Base-by-base conservation (phyloP, 768 basidiomycete species). In the Heimioporus sp. region DNA sequence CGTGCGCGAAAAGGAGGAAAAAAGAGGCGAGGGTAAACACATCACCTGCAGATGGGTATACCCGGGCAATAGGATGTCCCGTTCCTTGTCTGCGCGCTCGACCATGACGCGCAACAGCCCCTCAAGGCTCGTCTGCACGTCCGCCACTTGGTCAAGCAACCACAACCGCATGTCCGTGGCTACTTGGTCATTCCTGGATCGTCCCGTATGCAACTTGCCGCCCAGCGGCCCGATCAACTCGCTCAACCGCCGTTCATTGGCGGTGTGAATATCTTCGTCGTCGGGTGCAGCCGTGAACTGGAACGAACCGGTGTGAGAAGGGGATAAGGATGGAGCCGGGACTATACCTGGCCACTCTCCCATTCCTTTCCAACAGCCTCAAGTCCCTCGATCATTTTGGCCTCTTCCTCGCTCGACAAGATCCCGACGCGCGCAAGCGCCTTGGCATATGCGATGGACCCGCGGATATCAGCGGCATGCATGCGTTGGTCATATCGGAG, bases 191-290 rank as follows among this genome's bases (percentile, higher is more conserved):
- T 99, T 99, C 48, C 97, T 82, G 46, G 93, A 96, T 53, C 97
- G 84, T 28, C 97, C 97, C 0, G 97, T 99, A 66, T 99, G 97
- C 39, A 99, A 77, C 71, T 98, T 99, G 4, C 97, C 97, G 6
- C 92, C 94, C 15, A 92, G 81, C 13, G 90, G 77, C 0, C 97
- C 97, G 48, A 98, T 92, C 48, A 99, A 72, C 73, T 99, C 96
- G 56, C 86, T 90, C 58, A 99, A 71, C 38, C 97, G 82, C 43
- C 97, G 85, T 68, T 99, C 97, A 64, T 98, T 99, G 48, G 97
- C 97, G 12, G 97, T 99, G 69, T 98, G 96, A 53, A 99, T 98
- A 65, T 99, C 97, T 64, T 99, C 97, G 62, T 99, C 97, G 60
- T 96, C 93, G n/a, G 82, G 75, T 54, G 86, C 76, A 30, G 84